These are phyloP conservation scores for Malus sieversii DNA, from an alignment of 306 rosid genomes.

Conservation along the genomic window DNA sequence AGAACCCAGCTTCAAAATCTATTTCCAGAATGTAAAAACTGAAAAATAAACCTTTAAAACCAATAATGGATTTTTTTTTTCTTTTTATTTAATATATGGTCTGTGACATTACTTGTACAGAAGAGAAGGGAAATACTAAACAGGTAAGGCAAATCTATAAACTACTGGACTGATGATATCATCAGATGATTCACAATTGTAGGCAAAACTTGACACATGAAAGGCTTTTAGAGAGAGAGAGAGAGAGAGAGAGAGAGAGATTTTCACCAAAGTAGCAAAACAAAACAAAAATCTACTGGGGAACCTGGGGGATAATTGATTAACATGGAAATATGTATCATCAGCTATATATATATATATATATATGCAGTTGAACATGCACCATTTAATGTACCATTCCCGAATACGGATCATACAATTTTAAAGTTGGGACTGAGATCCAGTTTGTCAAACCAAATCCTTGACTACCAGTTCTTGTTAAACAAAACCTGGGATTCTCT, in stretches of 20 bases:
- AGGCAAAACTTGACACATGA: neutral
- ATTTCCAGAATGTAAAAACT: neutral
- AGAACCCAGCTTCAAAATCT: neutral
- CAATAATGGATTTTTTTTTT: neutral
- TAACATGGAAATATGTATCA: neutral
- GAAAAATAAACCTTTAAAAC: neutral
- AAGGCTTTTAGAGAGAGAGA: neutral
- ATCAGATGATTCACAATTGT: neutral
- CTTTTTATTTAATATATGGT: neutral
- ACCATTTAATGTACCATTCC: constrained; percentile 8
- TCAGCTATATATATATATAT: neutral
- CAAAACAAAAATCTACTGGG: constrained; percentile 4
- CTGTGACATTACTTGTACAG: neutral
- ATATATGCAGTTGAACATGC: neutral
- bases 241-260: neutral
- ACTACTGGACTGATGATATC: neutral
- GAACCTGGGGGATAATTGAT: neutral
- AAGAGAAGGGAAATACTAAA: neutral
- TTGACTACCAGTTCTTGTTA: neutral
- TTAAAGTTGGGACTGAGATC: neutral
- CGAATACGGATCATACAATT: constrained; percentile 4
- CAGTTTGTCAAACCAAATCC: constrained; percentile 1
- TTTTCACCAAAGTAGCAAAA: constrained; percentile 5
- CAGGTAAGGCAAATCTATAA: neutral
- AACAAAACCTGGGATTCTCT: neutral